phyloP scores from a whole-genome alignment of 2,329 filamentous ascomycete genomes.

The Trichoderma sp. region DNA sequence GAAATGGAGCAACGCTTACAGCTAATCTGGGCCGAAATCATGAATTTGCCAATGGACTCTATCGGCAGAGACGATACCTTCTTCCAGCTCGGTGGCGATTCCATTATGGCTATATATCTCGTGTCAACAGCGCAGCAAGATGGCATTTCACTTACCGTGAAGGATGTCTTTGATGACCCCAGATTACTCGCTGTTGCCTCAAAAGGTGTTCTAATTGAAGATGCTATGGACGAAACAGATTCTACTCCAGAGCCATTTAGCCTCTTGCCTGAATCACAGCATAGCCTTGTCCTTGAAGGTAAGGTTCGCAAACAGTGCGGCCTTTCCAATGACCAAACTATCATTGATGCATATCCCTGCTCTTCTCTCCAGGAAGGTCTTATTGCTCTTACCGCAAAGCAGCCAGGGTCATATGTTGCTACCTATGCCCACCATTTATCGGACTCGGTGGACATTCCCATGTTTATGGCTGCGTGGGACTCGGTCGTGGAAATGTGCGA shows the following conservation, averaged over 20 bases:
- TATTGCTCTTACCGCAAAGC: conserved; percentile 19
- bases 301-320: neutral
- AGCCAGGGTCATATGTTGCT: conserved; percentile 19
- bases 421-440: conserved; percentile 8
- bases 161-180: conserved; percentile 5
- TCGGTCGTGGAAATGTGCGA: neutral
- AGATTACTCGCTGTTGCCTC: neutral
- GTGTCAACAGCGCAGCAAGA: conserved; percentile 37
- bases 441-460: neutral
- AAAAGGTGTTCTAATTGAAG: neutral
- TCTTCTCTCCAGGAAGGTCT: conserved; percentile 23
- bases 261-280: neutral
- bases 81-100: conserved; percentile 39
- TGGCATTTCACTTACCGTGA: neutral
- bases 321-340: neutral
- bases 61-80: conserved; percentile 26
- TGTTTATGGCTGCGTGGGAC: conserved; percentile 23
- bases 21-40: conserved; percentile 32
- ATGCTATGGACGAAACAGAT: neutral
- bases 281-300: neutral
- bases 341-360: conserved; percentile 21
- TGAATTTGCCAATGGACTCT: conserved; percentile 30
- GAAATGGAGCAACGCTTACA: conserved; percentile 18
- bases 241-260: neutral
- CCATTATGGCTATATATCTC: conserved; percentile 44